Evolutionary conservation across 108 stramenopile species (phyloP).

Genomic region (Fragilaria radians): DNA sequence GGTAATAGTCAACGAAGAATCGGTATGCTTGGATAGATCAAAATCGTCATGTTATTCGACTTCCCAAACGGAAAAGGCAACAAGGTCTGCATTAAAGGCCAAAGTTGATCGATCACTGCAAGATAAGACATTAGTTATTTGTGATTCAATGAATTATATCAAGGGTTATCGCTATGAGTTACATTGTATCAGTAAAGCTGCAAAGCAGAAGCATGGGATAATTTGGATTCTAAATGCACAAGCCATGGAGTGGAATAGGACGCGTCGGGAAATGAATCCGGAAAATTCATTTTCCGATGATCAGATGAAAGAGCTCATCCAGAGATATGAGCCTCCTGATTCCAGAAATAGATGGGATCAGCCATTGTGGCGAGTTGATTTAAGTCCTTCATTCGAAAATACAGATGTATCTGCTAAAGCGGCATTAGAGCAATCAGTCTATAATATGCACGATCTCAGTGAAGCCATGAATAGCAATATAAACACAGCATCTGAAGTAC

Average conservation of each 20-base stretch:
- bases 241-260: slow-evolving; percentile 49
- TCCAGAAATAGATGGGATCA: slow-evolving; percentile 85
- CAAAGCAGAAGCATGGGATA: slow-evolving; percentile 69
- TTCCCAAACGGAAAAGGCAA: slow-evolving; percentile 64
- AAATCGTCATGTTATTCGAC: slow-evolving; percentile 56
- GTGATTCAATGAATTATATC: slow-evolving; percentile 88
- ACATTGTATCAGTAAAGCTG: slow-evolving; percentile 79
- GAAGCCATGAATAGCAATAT: slow-evolving; percentile 16
- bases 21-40: slow-evolving; percentile 49
- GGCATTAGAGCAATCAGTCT: slow-evolving; percentile 33
- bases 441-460: slow-evolving; percentile 57
- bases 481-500: background rate
- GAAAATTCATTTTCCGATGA: slow-evolving; percentile 33
- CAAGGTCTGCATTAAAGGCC: slow-evolving; percentile 70
- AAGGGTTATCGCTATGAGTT: slow-evolving; percentile 88
- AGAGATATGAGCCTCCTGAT: slow-evolving; percentile 85
- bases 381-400: slow-evolving; percentile 13
- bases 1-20: slow-evolving; percentile 51
- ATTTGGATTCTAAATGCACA: slow-evolving; percentile 63
- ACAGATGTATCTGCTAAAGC: slow-evolving; percentile 18
- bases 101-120: slow-evolving; percentile 55
- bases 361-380: slow-evolving; percentile 68
- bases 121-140: slow-evolving; percentile 50
- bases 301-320: slow-evolving; percentile 57
- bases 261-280: background rate